phyloP scores from a whole-genome alignment of 148 eudicot genomes.

The Talinum fruticosum region DNA sequence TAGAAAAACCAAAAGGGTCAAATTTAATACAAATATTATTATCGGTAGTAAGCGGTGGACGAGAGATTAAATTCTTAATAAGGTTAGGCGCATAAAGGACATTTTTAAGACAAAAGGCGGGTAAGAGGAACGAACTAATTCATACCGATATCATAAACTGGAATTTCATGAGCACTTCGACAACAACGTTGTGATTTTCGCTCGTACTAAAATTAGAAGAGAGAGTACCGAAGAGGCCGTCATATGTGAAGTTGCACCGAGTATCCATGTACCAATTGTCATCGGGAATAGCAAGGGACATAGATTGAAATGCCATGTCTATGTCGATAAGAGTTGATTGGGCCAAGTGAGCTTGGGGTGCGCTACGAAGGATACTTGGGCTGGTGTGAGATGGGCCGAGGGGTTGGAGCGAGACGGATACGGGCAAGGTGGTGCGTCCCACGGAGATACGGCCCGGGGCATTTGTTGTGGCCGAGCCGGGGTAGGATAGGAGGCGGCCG shows the following conservation, averaged over 20 bases:
- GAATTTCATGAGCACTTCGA: background rate
- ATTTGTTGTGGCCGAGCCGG: no score
- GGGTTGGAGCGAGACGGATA: background rate
- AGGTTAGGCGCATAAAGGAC: no score
- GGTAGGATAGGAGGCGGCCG: no score
- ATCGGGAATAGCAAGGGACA: background rate
- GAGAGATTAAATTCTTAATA: background rate
- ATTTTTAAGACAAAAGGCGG: no score
- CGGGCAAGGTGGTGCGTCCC: background rate
- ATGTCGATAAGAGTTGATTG: background rate
- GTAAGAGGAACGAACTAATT: no score
- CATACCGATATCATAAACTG: background rate
- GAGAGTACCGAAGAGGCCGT: background rate
- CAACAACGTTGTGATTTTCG: background rate
- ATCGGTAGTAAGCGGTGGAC: background rate
- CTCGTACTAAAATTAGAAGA: background rate
- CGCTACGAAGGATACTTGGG: background rate
- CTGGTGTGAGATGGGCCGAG: background rate
- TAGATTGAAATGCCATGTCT: background rate
- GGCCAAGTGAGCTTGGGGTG: background rate
- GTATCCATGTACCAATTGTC: constrained; percentile 6
- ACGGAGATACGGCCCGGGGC: no score
- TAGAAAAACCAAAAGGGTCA: no score
- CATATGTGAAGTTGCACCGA: background rate
- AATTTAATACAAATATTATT: background rate